A percentile compares a stretch with the other conserved stretches of the same genome.
Evolutionary conservation across 1,284 basidiomycete genomes (phyloP).

Genomic region (Hemileccinum hortonii): DNA sequence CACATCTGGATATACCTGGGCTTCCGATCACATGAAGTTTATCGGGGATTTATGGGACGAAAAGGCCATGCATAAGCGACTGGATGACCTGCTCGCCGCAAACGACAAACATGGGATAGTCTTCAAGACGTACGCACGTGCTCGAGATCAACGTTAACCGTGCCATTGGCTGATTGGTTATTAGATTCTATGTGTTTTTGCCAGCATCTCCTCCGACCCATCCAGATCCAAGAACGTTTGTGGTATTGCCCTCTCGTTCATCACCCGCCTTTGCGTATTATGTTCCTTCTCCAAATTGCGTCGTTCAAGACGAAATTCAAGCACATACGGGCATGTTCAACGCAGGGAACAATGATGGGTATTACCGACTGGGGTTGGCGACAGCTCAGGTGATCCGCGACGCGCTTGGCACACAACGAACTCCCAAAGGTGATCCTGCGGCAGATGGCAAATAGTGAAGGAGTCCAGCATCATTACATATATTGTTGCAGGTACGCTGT

Average conservation of each 20-base stretch:
- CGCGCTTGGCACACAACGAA: constrained; percentile 37
- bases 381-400: constrained; percentile 61
- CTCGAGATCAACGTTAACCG: constrained; percentile 2
- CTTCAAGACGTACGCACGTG: constrained; percentile 68
- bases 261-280: constrained; percentile 58
- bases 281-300: constrained; percentile 58
- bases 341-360: constrained; percentile 81
- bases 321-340: constrained; percentile 92
- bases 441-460: constrained; percentile 2
- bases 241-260: constrained; percentile 63
- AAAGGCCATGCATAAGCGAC: constrained; percentile 56
- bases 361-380: constrained; percentile 80
- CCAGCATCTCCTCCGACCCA: constrained; percentile 60
- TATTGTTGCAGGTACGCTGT: constrained; percentile 4
- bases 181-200: constrained; percentile 75
- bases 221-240: constrained; percentile 66
- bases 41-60: constrained; percentile 88
- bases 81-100: constrained; percentile 62
- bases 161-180: constrained; percentile 9
- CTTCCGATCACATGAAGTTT: constrained; percentile 88
- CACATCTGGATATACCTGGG: constrained; percentile 71
- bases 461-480: constrained; percentile 7
- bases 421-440: background rate
- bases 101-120: constrained; percentile 61
- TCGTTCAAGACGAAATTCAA: constrained; percentile 77